phyloP scores from a whole-genome alignment of 768 basidiomycete species.

The Amanita polypyramis region DNA sequence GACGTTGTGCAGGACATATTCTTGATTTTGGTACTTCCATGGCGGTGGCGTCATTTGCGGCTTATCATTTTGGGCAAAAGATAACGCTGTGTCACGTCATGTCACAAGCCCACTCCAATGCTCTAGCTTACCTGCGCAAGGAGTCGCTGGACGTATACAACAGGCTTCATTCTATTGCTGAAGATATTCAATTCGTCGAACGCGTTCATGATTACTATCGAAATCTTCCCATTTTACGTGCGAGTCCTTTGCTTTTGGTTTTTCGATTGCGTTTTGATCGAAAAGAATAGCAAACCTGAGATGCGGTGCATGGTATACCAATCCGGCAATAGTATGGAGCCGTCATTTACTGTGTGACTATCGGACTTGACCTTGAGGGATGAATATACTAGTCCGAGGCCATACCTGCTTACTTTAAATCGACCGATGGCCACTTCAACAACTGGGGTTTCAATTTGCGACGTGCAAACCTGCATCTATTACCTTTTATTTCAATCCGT shows the following conservation, averaged over 20 bases:
- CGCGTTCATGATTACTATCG: constrained; percentile 32
- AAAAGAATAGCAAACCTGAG: constrained; percentile 67
- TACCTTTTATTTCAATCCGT: constrained; percentile 41
- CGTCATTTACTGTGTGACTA: constrained; percentile 1
- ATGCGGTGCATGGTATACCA: constrained; percentile 90
- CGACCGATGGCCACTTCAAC: constrained; percentile 78
- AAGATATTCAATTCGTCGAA: constrained; percentile 65
- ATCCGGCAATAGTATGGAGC: constrained; percentile 47
- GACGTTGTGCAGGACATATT: constrained; percentile 6
- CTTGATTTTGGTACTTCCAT: constrained; percentile 6
- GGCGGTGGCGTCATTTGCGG: not conserved
- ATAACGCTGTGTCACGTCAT: too few relatives aligned
- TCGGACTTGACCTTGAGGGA: constrained; percentile 5
- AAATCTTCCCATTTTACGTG: constrained; percentile 47
- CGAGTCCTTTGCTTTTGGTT: constrained; percentile 5
- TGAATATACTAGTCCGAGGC: constrained; percentile 19
- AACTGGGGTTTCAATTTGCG: constrained; percentile 83
- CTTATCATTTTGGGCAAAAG: not conserved
- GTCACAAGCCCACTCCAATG: not conserved
- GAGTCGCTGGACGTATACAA: constrained; percentile 77
- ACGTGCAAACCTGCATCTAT: constrained; percentile 73
- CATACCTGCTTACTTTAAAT: constrained; percentile 77
- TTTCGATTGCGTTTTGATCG: not conserved
- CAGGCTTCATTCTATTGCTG: constrained; percentile 75
- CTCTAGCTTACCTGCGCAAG: constrained; percentile 40